These are phyloP conservation scores for Fusarium sp. DNA, from an alignment of 2,329 filamentous ascomycete genomes.

Conservation along the genomic window DNA sequence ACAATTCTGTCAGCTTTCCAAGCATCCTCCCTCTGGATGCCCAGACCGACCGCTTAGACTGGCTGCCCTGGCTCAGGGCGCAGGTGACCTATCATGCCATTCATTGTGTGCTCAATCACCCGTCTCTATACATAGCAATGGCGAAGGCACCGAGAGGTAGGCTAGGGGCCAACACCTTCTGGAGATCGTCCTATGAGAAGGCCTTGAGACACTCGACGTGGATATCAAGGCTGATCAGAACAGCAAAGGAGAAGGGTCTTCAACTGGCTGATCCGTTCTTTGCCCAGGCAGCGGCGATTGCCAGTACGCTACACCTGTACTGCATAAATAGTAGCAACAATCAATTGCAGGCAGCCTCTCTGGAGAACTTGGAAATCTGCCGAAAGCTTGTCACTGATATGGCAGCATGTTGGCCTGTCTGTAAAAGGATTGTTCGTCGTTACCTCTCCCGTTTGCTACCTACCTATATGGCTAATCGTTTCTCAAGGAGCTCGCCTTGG, in stretches of 20 bases:
- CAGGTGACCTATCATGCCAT: conserved; percentile 29
- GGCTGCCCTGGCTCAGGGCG: conserved; percentile 20
- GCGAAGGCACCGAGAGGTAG: conserved; percentile 10
- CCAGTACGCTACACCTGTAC: conserved; percentile 16
- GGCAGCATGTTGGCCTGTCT: conserved; percentile 24
- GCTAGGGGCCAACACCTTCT: conserved; percentile 15
- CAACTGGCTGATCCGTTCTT: conserved; percentile 24
- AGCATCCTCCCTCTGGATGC: background rate
- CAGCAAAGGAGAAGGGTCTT: conserved; percentile 11
- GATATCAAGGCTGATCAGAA: conserved; percentile 25
- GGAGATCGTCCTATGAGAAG: conserved; percentile 22
- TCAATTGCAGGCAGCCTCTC: background rate
- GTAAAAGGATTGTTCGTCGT: conserved; percentile 13
- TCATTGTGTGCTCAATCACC: conserved; percentile 24
- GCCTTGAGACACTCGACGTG: conserved; percentile 28
- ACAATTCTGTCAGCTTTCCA: conserved; percentile 5
- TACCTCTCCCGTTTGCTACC: too few relatives aligned
- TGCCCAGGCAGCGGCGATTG: conserved; percentile 25
- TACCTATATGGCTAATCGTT: background rate
- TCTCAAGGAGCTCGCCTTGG: background rate
- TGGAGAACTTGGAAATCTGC: conserved; percentile 15
- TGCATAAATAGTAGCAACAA: conserved; percentile 12
- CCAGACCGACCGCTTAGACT: background rate
- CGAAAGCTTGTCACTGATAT: conserved; percentile 19
- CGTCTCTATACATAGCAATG: conserved; percentile 14